Percentiles rank a stretch among this genome's conserved stretches.
Conservation (phyloP, 371 early-diverging fungal species). For the Mortierella sp. region DNA sequence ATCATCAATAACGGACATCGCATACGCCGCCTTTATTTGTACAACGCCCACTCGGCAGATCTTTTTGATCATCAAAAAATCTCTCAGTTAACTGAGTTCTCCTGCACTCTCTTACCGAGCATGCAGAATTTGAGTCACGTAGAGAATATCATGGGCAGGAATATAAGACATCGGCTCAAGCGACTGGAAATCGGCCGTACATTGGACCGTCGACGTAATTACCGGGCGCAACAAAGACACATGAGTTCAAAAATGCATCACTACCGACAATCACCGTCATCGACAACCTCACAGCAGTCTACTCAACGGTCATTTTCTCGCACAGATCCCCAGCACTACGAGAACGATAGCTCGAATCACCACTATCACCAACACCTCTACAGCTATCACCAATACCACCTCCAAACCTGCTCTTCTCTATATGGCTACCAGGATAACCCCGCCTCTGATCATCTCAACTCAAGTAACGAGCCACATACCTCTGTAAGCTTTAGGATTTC, state of each 20-base stretch:
- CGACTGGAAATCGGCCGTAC: slow-evolving; percentile 19
- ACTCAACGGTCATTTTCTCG: background rate
- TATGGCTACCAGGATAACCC: background rate
- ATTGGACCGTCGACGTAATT: background rate
- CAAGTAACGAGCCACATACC: background rate
- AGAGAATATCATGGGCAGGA: slow-evolving; percentile 12
- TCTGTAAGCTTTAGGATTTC: background rate
- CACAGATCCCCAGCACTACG: background rate
- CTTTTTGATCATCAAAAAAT: slow-evolving; percentile 10
- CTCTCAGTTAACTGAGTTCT: slow-evolving; percentile 8
- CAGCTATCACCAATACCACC: background rate
- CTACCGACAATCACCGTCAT: background rate
- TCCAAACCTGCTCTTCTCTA: background rate
- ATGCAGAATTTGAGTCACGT: background rate
- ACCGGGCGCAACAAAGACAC: too few species aligned
- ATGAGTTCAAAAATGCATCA: background rate
- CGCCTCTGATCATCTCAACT: background rate
- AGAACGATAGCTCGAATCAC: background rate
- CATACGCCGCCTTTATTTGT: slow-evolving; percentile 11
- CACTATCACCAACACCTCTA: background rate
- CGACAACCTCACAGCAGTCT: background rate
- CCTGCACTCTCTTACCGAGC: slow-evolving; percentile 1
- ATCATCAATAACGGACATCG: slow-evolving; percentile 16
- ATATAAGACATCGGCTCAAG: slow-evolving; percentile 16
- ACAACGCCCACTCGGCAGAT: background rate